Evolutionary conservation across 1,139 yeast genomes (phyloP).

Genomic region (Pneumocystis wakefieldiae): DNA sequence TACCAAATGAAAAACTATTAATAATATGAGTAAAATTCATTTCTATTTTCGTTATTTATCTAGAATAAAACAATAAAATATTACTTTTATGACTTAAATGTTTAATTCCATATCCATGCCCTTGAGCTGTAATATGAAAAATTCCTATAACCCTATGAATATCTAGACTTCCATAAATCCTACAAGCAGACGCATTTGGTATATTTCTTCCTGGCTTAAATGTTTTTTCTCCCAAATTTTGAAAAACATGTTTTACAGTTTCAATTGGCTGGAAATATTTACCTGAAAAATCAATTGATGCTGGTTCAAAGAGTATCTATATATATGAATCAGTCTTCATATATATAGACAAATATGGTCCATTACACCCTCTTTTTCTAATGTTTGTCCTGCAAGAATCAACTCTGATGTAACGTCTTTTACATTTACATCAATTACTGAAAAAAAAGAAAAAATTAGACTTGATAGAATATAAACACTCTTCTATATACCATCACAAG

Average conservation of each 20-base stretch:
- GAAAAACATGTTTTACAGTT: neutral
- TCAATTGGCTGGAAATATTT: neutral
- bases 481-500: conserved; percentile 37
- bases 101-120: conserved; percentile 35
- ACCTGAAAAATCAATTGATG: neutral
- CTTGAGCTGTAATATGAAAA: conserved; percentile 68
- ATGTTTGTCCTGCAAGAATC: conserved; percentile 57
- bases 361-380: conserved; percentile 28
- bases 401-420: conserved; percentile 66
- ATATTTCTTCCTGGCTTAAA: neutral
- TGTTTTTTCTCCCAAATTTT: neutral
- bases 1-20: conserved; percentile 81
- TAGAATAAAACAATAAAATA: neutral
- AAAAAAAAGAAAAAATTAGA: neutral
- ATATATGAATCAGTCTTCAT: conserved; percentile 23
- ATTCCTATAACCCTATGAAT: conserved; percentile 79
- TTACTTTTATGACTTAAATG: conserved; percentile 7
- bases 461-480: neutral
- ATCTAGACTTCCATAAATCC: conserved; percentile 72
- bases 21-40: conserved; percentile 74
- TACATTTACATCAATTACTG: conserved; percentile 53
- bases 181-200: conserved; percentile 56
- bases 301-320: neutral
- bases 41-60: conserved; percentile 22
- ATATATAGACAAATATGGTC: neutral